Base-by-base conservation (phyloP, 176 grass and related monocot genomes). In the Bonia amplexicaulis region DNA sequence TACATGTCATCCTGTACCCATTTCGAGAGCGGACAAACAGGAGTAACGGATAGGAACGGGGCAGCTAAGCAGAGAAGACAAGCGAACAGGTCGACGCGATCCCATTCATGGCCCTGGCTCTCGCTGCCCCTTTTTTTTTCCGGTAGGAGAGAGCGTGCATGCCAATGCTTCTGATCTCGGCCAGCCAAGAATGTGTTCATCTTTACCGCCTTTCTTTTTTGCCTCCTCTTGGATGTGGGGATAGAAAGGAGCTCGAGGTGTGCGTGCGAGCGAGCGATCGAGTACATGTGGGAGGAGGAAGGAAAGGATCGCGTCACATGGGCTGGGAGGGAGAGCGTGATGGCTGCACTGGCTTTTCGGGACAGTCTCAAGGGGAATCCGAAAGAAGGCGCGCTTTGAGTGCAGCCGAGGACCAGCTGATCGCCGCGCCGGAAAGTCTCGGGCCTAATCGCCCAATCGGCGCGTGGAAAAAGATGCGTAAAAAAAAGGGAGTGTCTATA, bases 221-320 rank as follows among this genome's bases (percentile, higher is more conserved):
- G 60, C 61, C 2, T 7, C 45, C 8, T 25, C 49, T 60, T 87
- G 73, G 54, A 33, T 57, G 26, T 61, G 46, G 58, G 65, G 83
- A 48, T 57, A 35, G n/a, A 26, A 16, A 53, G 46, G 52, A 57
- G 42, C 14, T 25, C 35, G 57, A 53, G 33, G 58, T 3, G 8
- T 31, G 17, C 7, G 19, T 15, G 73, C 10, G 52, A 22, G 17
- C 7, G 19, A 22, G 73, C 10, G 52, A 22, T 51, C 29, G 54
- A 22, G 51, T n/a, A 53, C 67, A 37, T 66, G 76, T 63, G 85
- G 80, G 82, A 66, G 80, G 82, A 66, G 82, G 44, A 88, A 90
- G 61, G 61, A 29, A 31, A 86, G 85, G 73, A 86, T 86, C 39
- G 71, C 51, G 83, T 87, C 90, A 94, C 86, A 89, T 95, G 85